These are phyloP conservation scores for Talaromyces sp. DNA, from an alignment of 2,329 filamentous ascomycete species.

Conservation along the genomic window DNA sequence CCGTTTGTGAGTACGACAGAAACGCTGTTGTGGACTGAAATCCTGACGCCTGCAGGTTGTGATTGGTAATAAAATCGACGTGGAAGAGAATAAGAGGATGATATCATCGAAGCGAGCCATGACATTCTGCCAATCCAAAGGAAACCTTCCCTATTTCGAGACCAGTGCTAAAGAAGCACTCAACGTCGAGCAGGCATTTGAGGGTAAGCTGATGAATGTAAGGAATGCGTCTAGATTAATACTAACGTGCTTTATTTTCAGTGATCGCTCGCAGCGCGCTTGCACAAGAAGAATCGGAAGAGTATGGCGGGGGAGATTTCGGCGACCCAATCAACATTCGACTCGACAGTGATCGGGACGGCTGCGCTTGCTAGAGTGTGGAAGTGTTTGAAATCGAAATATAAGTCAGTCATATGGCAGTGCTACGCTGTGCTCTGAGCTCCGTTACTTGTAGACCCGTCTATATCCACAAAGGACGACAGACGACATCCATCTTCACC, in stretches of 20 bases:
- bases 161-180: constrained; percentile 98
- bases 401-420: neutral
- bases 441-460: neutral
- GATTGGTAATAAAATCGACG: constrained; percentile 97
- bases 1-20: constrained; percentile 73
- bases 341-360: constrained; percentile 87
- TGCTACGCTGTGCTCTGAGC: neutral
- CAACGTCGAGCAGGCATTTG: constrained; percentile 89
- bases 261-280: constrained; percentile 95
- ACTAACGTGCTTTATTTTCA: constrained; percentile 38
- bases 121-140: constrained; percentile 97
- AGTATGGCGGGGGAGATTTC: constrained; percentile 88
- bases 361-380: constrained; percentile 73
- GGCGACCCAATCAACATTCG: constrained; percentile 98
- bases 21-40: neutral
- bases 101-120: constrained; percentile 94
- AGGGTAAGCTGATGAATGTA: constrained; percentile 48
- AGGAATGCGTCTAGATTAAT: neutral
- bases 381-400: neutral
- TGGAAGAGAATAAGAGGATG: constrained; percentile 95
- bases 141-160: constrained; percentile 97
- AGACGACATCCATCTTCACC: neutral
- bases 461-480: neutral
- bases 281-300: constrained; percentile 94
- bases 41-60: constrained; percentile 62